Conservation (phyloP, 345 rosid species). For the Eucalyptus melliodora region DNA sequence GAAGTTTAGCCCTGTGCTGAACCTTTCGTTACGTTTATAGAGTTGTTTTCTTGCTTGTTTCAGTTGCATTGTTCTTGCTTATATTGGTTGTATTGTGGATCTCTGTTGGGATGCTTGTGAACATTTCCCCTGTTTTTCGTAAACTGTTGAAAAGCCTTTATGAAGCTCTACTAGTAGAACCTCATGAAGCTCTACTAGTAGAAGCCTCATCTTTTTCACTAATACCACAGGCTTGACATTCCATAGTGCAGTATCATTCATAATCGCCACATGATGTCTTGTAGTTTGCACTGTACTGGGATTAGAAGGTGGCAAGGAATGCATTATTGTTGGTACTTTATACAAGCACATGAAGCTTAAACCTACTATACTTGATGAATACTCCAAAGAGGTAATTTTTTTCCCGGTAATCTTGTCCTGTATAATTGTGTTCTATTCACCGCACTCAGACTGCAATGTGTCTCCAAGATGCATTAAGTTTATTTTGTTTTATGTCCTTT, state of each 20-base stretch:
- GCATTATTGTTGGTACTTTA: constrained; percentile 80
- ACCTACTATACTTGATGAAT: constrained; percentile 90
- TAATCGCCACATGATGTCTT: not conserved
- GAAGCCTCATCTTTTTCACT: not conserved
- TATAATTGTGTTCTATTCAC: not conserved
- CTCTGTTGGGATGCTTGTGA: not conserved
- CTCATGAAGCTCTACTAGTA: not conserved
- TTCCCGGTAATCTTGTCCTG: not conserved
- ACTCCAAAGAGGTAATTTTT: constrained; percentile 64
- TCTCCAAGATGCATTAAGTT: not conserved
- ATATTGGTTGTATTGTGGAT: not conserved
- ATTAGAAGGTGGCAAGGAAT: constrained; percentile 75
- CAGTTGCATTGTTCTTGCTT: not conserved
- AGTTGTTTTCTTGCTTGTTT: not conserved
- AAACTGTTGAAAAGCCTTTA: not conserved
- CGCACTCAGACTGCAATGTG: not conserved
- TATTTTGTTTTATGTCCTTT: not conserved
- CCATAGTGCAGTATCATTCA: not conserved
- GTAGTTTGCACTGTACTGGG: constrained; percentile 77
- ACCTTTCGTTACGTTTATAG: not conserved
- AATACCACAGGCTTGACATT: not conserved
- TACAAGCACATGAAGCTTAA: constrained; percentile 97
- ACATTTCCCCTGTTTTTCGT: not conserved
- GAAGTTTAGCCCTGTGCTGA: not conserved
- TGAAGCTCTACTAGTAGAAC: not conserved